Evolutionary conservation across 2,329 filamentous ascomycete genomes (phyloP), one percentile per base, ranked within the genome.

Genomic region (Aspergillus sp.): DNA sequence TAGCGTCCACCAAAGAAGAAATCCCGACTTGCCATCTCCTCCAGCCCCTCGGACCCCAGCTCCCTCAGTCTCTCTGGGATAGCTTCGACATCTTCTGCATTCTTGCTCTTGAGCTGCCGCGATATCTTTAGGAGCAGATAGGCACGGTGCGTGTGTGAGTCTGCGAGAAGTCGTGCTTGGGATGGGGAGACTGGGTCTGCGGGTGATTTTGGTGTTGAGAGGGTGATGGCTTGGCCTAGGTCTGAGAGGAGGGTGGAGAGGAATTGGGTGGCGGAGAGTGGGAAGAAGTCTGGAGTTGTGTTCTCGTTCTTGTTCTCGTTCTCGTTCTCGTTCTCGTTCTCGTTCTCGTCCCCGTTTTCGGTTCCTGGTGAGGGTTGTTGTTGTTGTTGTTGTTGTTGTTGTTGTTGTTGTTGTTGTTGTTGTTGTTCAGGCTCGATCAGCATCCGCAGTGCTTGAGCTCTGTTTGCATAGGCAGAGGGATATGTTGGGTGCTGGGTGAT

Each of bases 21-120:
- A 60, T 84, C 79, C 32, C 72, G 72, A 61, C 81, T 84, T 3
- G 82, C 83, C 65, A 81, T 73, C 64, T 85, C 83, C 64, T 86
- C 83, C 9, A 85, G 60, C 43, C 75, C 68, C 36, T 76, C 72
- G 12, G 72, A 68, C 0, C 62, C 67, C 48, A 78, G 50, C 0
- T 67, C 68, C 11, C 67, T 66, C 38, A 77, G 59, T 17, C 70
- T 68, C 15, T 68, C 68, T 2, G 74, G 53, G n/a, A 55, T 22
- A 65, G 59, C 32, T 70, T 69, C 12, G 72, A 69, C 26, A 9
- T 32, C 30, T 3, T 24, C 9, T 13, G 20, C 12, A 11, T 15
- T 15, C 17, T 30, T 13, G n/a, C 20, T 43, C 45, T 54, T 57
- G 12, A 54, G 36, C 22, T 50, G 44, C 9, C 50, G 44, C 3